phyloP scores from a whole-genome alignment of 148 eudicot genomes.

The Tetragonia tetragonoides region DNA sequence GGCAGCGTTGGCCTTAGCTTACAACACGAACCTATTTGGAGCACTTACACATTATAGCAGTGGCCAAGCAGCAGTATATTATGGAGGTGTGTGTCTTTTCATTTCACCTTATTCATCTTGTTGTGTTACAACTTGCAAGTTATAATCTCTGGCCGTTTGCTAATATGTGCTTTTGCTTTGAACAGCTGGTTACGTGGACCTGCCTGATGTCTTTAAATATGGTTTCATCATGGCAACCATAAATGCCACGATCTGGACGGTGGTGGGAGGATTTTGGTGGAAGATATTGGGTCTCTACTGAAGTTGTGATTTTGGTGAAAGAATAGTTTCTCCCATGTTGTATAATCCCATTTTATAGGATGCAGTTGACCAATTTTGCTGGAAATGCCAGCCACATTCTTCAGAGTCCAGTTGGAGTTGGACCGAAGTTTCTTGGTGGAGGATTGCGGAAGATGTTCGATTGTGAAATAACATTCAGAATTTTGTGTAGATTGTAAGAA shows the following conservation, averaged over 20 bases:
- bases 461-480: neutral
- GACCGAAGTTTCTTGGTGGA: slow-evolving; percentile 11
- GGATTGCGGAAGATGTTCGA: slow-evolving; percentile 7
- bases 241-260: slow-evolving; percentile 69
- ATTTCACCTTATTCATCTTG: neutral
- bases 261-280: slow-evolving; percentile 87
- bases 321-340: neutral
- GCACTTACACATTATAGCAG: slow-evolving; percentile 94
- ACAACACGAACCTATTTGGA: slow-evolving; percentile 85
- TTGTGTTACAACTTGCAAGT: too few relatives aligned
- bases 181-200: slow-evolving; percentile 94
- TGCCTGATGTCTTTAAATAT: slow-evolving; percentile 75
- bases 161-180: slow-evolving; percentile 6
- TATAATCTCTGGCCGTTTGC: neutral
- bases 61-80: slow-evolving; percentile 97
- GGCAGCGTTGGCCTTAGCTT: slow-evolving; percentile 82
- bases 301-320: slow-evolving; percentile 10
- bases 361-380: slow-evolving; percentile 15
- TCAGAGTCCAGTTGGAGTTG: slow-evolving; percentile 16
- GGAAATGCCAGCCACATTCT: slow-evolving; percentile 17
- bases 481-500: slow-evolving; percentile 17
- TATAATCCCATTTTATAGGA: slow-evolving; percentile 11
- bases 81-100: slow-evolving; percentile 58
- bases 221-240: slow-evolving; percentile 70
- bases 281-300: slow-evolving; percentile 84